Evolutionary conservation across 257 asterid genomes (phyloP).

Genomic region (Ilex aquifolium): DNA sequence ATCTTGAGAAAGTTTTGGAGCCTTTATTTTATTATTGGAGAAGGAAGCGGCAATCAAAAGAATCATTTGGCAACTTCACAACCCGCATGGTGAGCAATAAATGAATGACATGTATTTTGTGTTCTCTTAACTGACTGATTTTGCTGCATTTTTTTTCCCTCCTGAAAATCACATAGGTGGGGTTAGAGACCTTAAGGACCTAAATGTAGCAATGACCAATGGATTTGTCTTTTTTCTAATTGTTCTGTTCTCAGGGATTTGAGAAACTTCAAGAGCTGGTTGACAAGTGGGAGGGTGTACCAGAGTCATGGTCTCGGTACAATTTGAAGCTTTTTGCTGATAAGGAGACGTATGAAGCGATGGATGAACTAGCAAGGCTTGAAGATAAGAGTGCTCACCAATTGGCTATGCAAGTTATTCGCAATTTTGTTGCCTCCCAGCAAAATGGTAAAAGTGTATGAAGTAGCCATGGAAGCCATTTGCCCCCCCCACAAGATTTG

Average conservation of each 20-base stretch:
- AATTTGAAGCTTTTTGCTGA: constrained; percentile 72
- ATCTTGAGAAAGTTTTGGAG: constrained; percentile 86
- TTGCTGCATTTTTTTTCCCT: background rate
- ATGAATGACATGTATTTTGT: background rate
- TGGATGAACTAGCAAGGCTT: constrained; percentile 50
- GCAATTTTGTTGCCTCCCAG: constrained; percentile 65
- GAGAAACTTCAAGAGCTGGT: constrained; percentile 74
- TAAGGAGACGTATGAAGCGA: constrained; percentile 61
- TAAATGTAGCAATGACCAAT: too few species aligned
- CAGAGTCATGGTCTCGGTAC: constrained; percentile 45
- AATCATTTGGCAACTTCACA: constrained; percentile 88
- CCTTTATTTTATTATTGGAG: constrained; percentile 94
- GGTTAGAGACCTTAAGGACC: too few species aligned
- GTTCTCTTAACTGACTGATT: background rate
- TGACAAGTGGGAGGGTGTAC: constrained; percentile 78
- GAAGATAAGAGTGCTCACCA: constrained; percentile 75
- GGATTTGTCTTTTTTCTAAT: background rate
- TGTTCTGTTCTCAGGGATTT: constrained; percentile 46
- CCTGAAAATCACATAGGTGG: background rate
- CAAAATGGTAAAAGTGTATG: constrained; percentile 49
- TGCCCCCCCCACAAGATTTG: too few species aligned
- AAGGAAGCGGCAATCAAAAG: constrained; percentile 57
- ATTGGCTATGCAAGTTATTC: constrained; percentile 77
- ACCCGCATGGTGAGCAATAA: constrained; percentile 60
- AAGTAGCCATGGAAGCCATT: constrained; percentile 5